phyloP scores from a whole-genome alignment of 495 filamentous ascomycete genomes.

The Penicillium subrubescens region DNA sequence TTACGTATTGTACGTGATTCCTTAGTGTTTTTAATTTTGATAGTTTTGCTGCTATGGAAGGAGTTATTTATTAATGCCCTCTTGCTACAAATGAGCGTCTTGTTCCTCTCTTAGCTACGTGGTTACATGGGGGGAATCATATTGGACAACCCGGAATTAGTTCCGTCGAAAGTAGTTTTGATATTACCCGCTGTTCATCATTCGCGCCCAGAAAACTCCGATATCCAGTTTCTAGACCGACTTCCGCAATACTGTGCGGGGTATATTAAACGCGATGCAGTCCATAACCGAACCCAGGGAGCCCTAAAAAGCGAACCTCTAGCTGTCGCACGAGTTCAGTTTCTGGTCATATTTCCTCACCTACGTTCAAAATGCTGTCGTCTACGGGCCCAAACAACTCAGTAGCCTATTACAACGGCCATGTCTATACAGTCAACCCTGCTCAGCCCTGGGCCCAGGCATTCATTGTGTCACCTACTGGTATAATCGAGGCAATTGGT shows the following conservation, averaged over 20 bases:
- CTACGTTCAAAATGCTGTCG: neutral
- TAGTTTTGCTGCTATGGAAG: too few species aligned
- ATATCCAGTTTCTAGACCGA: neutral
- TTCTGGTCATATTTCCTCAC: neutral
- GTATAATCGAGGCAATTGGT: neutral
- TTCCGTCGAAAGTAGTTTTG: too few species aligned
- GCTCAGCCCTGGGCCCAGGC: neutral
- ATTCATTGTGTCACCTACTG: neutral
- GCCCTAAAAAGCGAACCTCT: neutral
- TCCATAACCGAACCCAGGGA: neutral
- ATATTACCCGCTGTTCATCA: too few species aligned
- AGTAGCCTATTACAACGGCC: neutral
- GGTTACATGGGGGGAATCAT: too few species aligned
- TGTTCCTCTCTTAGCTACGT: too few species aligned
- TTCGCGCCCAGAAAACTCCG: neutral
- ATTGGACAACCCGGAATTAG: too few species aligned
- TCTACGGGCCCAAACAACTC: neutral
- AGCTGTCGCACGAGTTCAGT: neutral
- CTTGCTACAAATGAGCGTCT: too few species aligned
- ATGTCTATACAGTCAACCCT: neutral
- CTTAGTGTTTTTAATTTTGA: neutral
- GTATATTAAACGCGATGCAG: neutral
- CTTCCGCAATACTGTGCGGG: neutral
- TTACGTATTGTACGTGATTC: neutral
- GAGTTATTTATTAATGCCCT: too few species aligned